These are phyloP conservation scores for Sporisorium sorghi DNA, from an alignment of 1,284 basidiomycete species.

Conservation along the genomic window DNA sequence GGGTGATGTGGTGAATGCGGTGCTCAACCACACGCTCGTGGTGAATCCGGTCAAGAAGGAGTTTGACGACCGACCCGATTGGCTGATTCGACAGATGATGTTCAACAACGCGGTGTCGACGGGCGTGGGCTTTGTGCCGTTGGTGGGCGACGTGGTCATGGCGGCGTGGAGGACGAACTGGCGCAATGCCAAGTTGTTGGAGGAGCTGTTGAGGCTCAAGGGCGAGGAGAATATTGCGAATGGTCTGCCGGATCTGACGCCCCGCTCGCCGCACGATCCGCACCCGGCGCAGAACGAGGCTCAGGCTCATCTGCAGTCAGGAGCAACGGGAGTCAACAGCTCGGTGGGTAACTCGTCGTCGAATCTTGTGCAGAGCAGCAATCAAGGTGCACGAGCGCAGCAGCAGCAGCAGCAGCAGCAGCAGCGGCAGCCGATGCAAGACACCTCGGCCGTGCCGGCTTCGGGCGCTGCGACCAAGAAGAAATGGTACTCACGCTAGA, in stretches of 20 bases:
- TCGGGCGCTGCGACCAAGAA: conserved; percentile 21
- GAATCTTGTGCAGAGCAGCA: conserved; percentile 26
- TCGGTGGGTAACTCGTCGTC: conserved; percentile 24
- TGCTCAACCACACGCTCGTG: conserved; percentile 82
- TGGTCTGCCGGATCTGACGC: conserved; percentile 53
- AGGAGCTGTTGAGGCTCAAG: conserved; percentile 54
- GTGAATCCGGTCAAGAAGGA: conserved; percentile 78
- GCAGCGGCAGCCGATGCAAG: conserved; percentile 30
- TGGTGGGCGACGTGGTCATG: conserved; percentile 81
- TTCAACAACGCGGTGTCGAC: conserved; percentile 82
- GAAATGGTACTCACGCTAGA: conserved; percentile 20
- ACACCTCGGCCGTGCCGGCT: conserved; percentile 12
- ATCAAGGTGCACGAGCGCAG: conserved; percentile 7
- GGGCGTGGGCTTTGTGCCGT: conserved; percentile 79
- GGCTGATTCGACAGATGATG: conserved; percentile 73
- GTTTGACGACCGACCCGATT: conserved; percentile 73
- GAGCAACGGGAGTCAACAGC: conserved; percentile 5
- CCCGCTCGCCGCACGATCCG: conserved; percentile 30
- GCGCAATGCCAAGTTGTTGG: conserved; percentile 76
- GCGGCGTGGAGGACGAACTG: conserved; percentile 88
- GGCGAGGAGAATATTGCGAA: conserved; percentile 60
- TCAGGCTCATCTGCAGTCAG: conserved; percentile 18
- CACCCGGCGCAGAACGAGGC: conserved; percentile 31
- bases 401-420: too few relatives aligned
- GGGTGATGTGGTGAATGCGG: conserved; percentile 77